phyloP scores from a whole-genome alignment of 179 eudicot species.

The Amaranthus tricolor region DNA sequence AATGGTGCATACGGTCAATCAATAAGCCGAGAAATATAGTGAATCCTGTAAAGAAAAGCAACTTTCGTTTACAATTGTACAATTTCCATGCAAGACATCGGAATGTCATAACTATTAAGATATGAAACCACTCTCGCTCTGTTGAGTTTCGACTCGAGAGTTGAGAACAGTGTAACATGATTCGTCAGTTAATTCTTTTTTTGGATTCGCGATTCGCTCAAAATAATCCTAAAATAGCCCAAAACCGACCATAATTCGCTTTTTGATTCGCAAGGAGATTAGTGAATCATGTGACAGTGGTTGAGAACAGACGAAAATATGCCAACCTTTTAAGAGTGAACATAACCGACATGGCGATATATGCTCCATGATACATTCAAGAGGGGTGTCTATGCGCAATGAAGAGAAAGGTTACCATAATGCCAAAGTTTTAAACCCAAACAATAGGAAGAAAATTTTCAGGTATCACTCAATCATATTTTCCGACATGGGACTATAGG shows the following conservation, averaged over 20 bases:
- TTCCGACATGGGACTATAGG: no score
- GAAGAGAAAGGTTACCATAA: background rate
- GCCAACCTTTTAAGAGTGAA: no score
- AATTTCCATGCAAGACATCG: background rate
- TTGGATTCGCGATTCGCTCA: no score
- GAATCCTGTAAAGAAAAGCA: slow-evolving; percentile 57
- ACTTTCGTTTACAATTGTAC: background rate
- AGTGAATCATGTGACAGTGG: no score
- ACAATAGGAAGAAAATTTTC: no score
- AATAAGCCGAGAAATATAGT: slow-evolving; percentile 84
- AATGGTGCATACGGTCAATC: slow-evolving; percentile 92
- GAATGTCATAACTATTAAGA: background rate
- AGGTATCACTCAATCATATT: no score
- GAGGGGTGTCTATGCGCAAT: background rate
- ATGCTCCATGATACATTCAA: background rate
- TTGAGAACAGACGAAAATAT: no score
- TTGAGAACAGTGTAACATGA: background rate
- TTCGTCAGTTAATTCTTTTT: no score
- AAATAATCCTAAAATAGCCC: no score
- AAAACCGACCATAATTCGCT: no score
- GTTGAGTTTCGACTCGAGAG: background rate
- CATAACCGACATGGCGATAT: background rate
- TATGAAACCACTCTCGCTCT: background rate
- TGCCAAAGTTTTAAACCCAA: no score
- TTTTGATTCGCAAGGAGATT: no score